Evolutionary conservation across 345 rosid genomes (phyloP), one percentile per base, ranked within the genome.

Genomic region (Moricandia moricandioides): DNA sequence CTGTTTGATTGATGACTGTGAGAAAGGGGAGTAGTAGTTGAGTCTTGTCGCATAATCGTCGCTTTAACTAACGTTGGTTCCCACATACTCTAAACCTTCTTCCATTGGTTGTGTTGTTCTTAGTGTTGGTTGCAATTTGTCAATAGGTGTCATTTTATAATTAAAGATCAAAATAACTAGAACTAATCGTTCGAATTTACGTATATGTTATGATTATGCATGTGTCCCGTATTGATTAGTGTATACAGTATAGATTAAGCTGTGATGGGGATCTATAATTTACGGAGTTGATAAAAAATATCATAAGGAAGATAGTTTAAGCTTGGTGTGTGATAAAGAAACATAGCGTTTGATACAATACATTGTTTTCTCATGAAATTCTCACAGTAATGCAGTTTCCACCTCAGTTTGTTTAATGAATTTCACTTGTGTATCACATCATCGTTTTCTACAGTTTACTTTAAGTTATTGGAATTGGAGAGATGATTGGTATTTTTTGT

Each of bases 51-150:
- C 77, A 67, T 66, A 66, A 78, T 66, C 68, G 37, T 47, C 60
- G 72, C 76, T 77, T 77, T 70, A 40, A 43, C 14, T 77, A 77
- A 76, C 70, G 45, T 77, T 65, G 61, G 76, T 71, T 71, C 76
- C 81, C 70, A 55, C 75, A 70, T 57, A 39, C 16, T 39, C 72
- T 64, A 65, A 43, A 58, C 55, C 8, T 70, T 31, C 34, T 51
- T 78, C 51, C 35, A 71, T 51, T 58, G 67, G 71, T 16, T 78
- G 65, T 33, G 6, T 51, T 70, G 54, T 64, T 61, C 65, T 64
- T 26, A 7, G 51, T 70, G 80, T 63, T 62, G 13, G 55, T 71
- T 70, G 21, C 65, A 39, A 57, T 70, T 40, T 45, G 21, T 71
- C 26, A 45, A 17, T 47, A 66, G 64, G 73, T 72, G 72, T 60